Evolutionary conservation across 2,329 filamentous ascomycete species (phyloP).

Genomic region (Colletotrichum lentis): DNA sequence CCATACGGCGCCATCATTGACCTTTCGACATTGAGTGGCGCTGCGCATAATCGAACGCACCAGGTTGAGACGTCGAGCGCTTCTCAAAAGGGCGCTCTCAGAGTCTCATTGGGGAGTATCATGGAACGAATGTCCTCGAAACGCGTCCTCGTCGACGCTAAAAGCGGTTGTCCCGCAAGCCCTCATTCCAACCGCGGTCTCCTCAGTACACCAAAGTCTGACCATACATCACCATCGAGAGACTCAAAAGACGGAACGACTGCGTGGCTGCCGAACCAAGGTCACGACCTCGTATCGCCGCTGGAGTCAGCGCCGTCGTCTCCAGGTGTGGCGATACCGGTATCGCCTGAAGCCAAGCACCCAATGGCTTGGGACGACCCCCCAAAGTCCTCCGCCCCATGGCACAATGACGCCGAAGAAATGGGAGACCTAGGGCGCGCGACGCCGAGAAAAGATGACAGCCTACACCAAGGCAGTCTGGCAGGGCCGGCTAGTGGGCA

Average conservation of each 20-base stretch:
- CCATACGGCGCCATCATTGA: constrained; percentile 22
- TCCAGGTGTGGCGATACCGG: not conserved
- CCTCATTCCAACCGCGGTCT: constrained; percentile 14
- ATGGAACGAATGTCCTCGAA: constrained; percentile 17
- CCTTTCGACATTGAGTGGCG: constrained; percentile 20
- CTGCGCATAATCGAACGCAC: constrained; percentile 13
- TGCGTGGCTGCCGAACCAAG: not conserved
- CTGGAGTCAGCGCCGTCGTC: constrained; percentile 11
- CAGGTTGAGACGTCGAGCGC: not conserved
- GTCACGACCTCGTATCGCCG: constrained; percentile 27
- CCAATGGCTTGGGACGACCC: constrained; percentile 34
- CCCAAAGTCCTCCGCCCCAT: constrained; percentile 17
- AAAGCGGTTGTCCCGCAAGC: constrained; percentile 24
- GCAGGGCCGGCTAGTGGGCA: not conserved
- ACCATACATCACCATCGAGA: constrained; percentile 5
- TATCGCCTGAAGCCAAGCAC: not conserved
- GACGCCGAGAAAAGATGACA: constrained; percentile 4
- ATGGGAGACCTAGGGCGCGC: constrained; percentile 20
- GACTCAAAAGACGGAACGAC: not conserved
- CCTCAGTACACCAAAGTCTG: constrained; percentile 7
- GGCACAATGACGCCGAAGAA: constrained; percentile 13
- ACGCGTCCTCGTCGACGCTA: constrained; percentile 36
- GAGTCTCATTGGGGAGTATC: constrained; percentile 3
- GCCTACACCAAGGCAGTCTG: constrained; percentile 1
- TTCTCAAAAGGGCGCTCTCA: constrained; percentile 9